Base-by-base conservation (phyloP, 129 eudicot species). In the Glebionis coronaria region DNA sequence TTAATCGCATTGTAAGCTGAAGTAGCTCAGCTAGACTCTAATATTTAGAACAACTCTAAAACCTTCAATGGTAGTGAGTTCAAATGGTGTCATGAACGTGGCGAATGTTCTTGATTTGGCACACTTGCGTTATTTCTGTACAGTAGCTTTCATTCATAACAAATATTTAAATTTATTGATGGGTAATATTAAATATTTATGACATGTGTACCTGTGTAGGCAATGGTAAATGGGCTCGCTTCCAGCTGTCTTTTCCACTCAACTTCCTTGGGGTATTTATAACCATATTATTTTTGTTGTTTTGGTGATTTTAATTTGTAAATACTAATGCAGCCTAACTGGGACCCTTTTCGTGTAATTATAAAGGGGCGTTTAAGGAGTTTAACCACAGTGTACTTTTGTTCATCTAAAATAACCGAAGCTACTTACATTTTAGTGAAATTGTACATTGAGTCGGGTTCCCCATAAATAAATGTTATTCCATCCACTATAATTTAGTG, bases 241-340 rank as follows among this genome's bases (percentile, higher is more conserved):
- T 92, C 84, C 98, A 92, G 80, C 89, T 92, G 63, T 92, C 98
- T 73, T 91, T 92, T 73, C 98, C 98, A 9, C 96, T 92, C 51
- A 92, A 92, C 83, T 92, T 92, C 73, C 96, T 88, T 80, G 96
- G 98, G 18, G 75, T n/a, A n/a, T n/a, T n/a, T n/a, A n/a, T n/a
- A n/a, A n/a, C n/a, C n/a, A n/a, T n/a, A n/a, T n/a, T n/a, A n/a
- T n/a, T n/a, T n/a, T 23, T 23, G 25, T 23, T 23, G 25, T 23
- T 23, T 2, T 2, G 1, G 25, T 23, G 25, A 23, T 0, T 23
- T 23, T 2, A 23, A 23, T 23, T n/a, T n/a, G n/a, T n/a, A n/a
- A n/a, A n/a, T n/a, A n/a, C n/a, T n/a, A n/a, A 23, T 23, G 25
- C 25, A 23, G 25, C 25, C 25, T 23, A 23, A 23, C 25, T 23